Conservation (phyloP, 1,139 yeast species). For the Diutina mesorugosa region DNA sequence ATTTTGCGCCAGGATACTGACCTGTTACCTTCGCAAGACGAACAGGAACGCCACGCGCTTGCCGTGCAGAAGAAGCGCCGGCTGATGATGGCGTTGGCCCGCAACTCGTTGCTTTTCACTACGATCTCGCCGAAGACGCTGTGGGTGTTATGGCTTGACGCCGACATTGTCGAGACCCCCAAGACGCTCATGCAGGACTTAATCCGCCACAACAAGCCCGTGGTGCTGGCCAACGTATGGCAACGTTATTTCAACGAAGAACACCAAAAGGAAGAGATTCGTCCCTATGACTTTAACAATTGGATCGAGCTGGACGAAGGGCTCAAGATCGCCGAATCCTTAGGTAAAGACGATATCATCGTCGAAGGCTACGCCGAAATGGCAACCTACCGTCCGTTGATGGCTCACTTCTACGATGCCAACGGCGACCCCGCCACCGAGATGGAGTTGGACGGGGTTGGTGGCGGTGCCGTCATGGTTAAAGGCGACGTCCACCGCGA, state of each 20-base stretch:
- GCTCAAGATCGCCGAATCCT: slow-evolving; percentile 49
- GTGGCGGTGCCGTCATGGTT: slow-evolving; percentile 91
- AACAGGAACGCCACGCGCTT: slow-evolving; percentile 63
- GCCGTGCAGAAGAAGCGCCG: slow-evolving; percentile 84
- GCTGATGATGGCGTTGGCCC: slow-evolving; percentile 81
- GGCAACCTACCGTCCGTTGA: slow-evolving; percentile 89
- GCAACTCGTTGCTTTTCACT: slow-evolving; percentile 86
- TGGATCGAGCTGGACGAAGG: slow-evolving; percentile 94
- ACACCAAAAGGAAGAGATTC: slow-evolving; percentile 40
- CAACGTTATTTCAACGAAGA: slow-evolving; percentile 62
- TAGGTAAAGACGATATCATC: slow-evolving; percentile 81
- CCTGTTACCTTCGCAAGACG: slow-evolving; percentile 53
- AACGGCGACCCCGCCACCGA: slow-evolving; percentile 46
- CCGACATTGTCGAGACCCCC: slow-evolving; percentile 88
- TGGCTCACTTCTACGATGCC: slow-evolving; percentile 77
- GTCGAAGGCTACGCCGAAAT: slow-evolving; percentile 88
- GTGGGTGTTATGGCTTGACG: slow-evolving; percentile 94
- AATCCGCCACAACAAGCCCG: slow-evolving; percentile 76
- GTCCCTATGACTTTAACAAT: slow-evolving; percentile 92
- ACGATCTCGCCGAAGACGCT: slow-evolving; percentile 80
- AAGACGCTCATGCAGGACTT: slow-evolving; percentile 71
- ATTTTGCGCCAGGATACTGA: slow-evolving; percentile 84
- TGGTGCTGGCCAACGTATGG: slow-evolving; percentile 83
- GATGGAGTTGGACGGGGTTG: slow-evolving; percentile 90
- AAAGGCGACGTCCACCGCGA: slow-evolving; percentile 97